Evolutionary conservation across 1,284 basidiomycete species (phyloP), one percentile per base, ranked within the genome.

Genomic region (Tilletia horrida): DNA sequence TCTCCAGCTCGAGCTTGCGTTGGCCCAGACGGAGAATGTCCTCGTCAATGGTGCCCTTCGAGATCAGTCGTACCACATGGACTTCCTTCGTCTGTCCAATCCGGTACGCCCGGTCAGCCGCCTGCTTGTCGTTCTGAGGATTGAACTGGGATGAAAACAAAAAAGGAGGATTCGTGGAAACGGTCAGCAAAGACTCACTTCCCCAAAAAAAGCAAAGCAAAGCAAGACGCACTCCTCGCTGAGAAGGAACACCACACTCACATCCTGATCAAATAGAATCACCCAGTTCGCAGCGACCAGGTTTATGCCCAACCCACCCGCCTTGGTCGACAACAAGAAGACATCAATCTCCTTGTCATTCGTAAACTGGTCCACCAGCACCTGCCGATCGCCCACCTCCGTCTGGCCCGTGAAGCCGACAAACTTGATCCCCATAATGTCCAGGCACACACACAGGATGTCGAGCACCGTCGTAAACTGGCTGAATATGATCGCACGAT

Each of bases 71-170:
- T 79, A 97, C 88, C 3, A 98, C 92, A 0, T 87, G 85, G 3
- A 96, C 93, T 67, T 93, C 88, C 64, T 88, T 88, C 78, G 90
- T 92, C 82, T 96, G 93, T 18, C 93, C 95, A 74, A 99, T 97
- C n/a, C 96, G 90, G 82, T 97, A 98, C 31, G 93, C 93, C 44
- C 96, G 89, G 82, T 99, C 96, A 66, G 95, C 93, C 0, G 96
- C 96, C 84, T 98, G 95, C 70, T 90, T 88, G 84, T 97, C 95
- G 73, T 87, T 87, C 76, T 87, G 86, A 40, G 86, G 83, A 42
- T 75, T 76, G 50, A 77, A 79, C 65, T 27, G 62, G 42, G 48
- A n/a, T n/a, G n/a, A n/a, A n/a, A n/a, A n/a, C n/a, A n/a, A n/a
- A n/a, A n/a, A n/a, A 7, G n/a, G 23, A 16, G 31, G 44, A n/a